phyloP scores from a whole-genome alignment of 169 alveolate genomes.

The Plasmodium reichenowi region DNA sequence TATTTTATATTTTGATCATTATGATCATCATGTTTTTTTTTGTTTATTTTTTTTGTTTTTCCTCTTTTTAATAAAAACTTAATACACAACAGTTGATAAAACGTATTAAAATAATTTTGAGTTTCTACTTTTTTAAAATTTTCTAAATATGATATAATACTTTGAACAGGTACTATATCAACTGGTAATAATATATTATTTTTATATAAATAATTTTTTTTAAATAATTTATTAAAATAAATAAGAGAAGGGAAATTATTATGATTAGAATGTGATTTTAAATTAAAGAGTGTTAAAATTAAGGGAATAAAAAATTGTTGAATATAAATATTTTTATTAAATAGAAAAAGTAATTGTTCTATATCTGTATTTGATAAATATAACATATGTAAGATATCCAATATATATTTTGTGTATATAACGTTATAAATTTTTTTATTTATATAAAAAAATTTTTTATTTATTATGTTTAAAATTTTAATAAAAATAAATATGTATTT shows the following conservation, averaged over 20 bases:
- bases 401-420: background rate
- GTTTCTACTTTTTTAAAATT: slow-evolving; percentile 22
- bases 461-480: slow-evolving; percentile 26
- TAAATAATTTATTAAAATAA: slow-evolving; percentile 38
- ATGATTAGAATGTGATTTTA: slow-evolving; percentile 3
- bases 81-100: slow-evolving; percentile 58
- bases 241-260: background rate
- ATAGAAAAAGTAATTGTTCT: slow-evolving; percentile 46
- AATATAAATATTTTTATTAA: slow-evolving; percentile 24
- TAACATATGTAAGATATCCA: background rate
- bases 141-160: slow-evolving; percentile 7
- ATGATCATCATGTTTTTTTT: no score
- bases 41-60: background rate
- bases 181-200: slow-evolving; percentile 25
- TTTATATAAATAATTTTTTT: slow-evolving; percentile 3
- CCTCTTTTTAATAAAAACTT: slow-evolving; percentile 53
- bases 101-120: slow-evolving; percentile 31
- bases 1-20: background rate
- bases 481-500: slow-evolving; percentile 42
- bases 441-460: slow-evolving; percentile 6
- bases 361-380: slow-evolving; percentile 54
- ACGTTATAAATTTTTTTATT: background rate
- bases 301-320: slow-evolving; percentile 34
- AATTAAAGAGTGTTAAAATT: slow-evolving; percentile 37
- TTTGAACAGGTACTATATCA: slow-evolving; percentile 3